Evolutionary conservation across 2,329 filamentous ascomycete species (phyloP).

Genomic region (Penicillium rolfsii): DNA sequence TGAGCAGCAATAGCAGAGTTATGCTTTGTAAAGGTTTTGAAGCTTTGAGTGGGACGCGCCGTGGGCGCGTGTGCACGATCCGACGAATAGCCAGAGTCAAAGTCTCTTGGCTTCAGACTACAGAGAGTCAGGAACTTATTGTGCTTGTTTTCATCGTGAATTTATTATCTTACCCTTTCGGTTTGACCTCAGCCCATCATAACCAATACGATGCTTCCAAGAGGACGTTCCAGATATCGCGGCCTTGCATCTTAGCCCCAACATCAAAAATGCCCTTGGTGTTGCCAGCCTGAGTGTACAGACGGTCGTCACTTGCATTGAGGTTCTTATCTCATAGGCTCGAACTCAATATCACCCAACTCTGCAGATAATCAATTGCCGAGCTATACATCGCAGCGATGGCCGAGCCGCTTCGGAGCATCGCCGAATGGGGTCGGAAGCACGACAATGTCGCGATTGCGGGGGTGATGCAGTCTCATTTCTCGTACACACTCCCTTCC

Average conservation of each 20-base stretch:
- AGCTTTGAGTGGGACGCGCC: background rate
- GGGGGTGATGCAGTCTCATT: background rate
- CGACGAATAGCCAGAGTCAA: background rate
- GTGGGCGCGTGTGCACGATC: background rate
- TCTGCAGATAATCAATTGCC: background rate
- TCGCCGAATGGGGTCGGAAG: conserved; percentile 2
- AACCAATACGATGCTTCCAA: background rate
- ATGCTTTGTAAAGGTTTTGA: background rate
- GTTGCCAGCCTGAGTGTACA: background rate
- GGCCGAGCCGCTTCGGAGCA: conserved; percentile 2
- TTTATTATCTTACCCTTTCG: background rate
- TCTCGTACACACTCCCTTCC: background rate
- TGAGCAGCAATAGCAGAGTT: background rate
- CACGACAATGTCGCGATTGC: conserved; percentile 6
- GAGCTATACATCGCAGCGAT: background rate
- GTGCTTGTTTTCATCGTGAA: background rate
- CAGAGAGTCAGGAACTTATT: too few relatives aligned
- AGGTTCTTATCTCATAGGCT: background rate
- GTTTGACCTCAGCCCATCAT: background rate
- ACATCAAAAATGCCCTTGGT: background rate
- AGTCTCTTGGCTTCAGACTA: background rate
- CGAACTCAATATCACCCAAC: background rate
- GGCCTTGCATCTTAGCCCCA: background rate
- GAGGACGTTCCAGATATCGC: background rate
- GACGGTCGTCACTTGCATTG: background rate